Base-by-base conservation (phyloP, 768 basidiomycete genomes). In the Hygrocybe coccinea region DNA sequence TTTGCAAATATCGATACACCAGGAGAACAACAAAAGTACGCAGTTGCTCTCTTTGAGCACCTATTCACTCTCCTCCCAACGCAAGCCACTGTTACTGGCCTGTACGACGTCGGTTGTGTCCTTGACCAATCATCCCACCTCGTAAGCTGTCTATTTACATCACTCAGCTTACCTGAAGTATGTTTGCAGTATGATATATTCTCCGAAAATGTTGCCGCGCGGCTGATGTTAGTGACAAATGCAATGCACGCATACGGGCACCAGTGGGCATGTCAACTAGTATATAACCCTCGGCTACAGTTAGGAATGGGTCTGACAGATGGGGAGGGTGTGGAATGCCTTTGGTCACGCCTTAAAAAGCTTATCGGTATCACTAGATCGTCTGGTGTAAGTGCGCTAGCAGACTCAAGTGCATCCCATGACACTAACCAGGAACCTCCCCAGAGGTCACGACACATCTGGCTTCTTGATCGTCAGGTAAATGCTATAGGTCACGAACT, bases 221-320 rank as follows among this genome's bases (percentile, higher is more conserved):
- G 70, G 0, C 6, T 76, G 4, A 12, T 39, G 0, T 73, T 72
- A 44, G 67, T 65, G 0, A 72, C 71, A 0, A 69, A 67, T 8
- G 72, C 69, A 0, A 70, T 76, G 68, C 75, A 78, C 56, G 71
- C 71, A 0, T 74, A 72, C 50, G 69, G 67, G 12, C 74, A 75
- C 50, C 64, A 72, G 44, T 75, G 70, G 72, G 56, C 67, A 37
- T 74, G 72, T 50, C 72, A 74, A 51, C 52, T 74, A 0, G 52
- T 66, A 0, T 69, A 63, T 55, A 70, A 73, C 46, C 73, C 74
- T 2, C 56, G 65, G 3, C 43, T 71, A 6, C 45, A 62, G 1
- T 22, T 51, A 12, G 71, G 70, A 0, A 45, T 66, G 29, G 71
- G 69, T 9, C 54, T 70, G 15, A 61, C 55, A 15, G 68, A 74